Evolutionary conservation across 1,139 yeast genomes (phyloP).

Genomic region (Candida pseudoviswanathii): DNA sequence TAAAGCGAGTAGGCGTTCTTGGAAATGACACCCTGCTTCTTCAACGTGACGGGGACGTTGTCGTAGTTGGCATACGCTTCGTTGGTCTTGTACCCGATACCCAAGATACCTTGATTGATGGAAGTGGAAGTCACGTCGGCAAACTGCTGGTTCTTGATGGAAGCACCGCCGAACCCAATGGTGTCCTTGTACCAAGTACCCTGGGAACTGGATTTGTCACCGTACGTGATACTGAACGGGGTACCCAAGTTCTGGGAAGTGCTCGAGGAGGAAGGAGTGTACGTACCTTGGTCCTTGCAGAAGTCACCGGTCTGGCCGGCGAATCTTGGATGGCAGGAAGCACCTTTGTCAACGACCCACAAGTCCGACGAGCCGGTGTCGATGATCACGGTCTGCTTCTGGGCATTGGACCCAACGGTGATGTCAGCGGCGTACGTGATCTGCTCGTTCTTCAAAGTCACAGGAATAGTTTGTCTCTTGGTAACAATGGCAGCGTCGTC

Average conservation of each 20-base stretch:
- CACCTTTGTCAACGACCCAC: conserved; percentile 22
- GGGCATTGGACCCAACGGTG: conserved; percentile 15
- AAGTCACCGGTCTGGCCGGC: not conserved
- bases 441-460: conserved; percentile 10
- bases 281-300: conserved; percentile 11
- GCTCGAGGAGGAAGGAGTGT: conserved; percentile 7
- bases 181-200: conserved; percentile 58
- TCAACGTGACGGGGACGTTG: conserved; percentile 34
- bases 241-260: conserved; percentile 11
- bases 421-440: conserved; percentile 11
- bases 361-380: conserved; percentile 34
- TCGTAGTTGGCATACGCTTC: conserved; percentile 22
- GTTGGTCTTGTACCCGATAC: conserved; percentile 21
- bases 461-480: conserved; percentile 10
- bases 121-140: conserved; percentile 19
- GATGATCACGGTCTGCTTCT: conserved; percentile 13
- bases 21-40: conserved; percentile 47
- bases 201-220: conserved; percentile 33
- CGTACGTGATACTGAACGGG: conserved; percentile 14
- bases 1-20: conserved; percentile 41
- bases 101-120: conserved; percentile 21
- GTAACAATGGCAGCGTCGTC: not conserved
- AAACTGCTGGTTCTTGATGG: conserved; percentile 17
- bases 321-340: conserved; percentile 6
- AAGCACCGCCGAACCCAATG: conserved; percentile 16